Percentiles rank a stretch among this genome's conserved stretches.
Evolutionary conservation across 805 yeast species (phyloP).

Genomic region (Candida pseudofarinosa): DNA sequence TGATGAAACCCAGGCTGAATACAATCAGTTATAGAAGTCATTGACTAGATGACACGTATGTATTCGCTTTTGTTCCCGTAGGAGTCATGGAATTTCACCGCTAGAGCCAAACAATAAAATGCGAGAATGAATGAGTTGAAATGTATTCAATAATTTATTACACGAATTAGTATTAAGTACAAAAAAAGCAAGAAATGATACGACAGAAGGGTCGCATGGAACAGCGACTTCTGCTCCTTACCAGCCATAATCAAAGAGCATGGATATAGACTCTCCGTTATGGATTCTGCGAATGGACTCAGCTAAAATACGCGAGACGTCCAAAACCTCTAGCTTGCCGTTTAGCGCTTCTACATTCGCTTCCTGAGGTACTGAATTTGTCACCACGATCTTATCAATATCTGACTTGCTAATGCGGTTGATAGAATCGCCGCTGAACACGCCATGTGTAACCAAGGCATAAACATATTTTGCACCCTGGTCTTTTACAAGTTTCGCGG

Average conservation of each 20-base stretch:
- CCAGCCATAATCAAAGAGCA: slow-evolving; percentile 85
- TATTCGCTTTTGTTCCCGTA: too few species aligned
- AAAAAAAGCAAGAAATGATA: too few species aligned
- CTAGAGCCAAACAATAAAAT: too few species aligned
- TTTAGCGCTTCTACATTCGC: slow-evolving; percentile 44
- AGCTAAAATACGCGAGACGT: slow-evolving; percentile 82
- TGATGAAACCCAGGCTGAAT: too few species aligned
- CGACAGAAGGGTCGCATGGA: too few species aligned
- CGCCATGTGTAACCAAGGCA: slow-evolving; percentile 88
- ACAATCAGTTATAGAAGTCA: too few species aligned
- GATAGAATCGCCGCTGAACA: slow-evolving; percentile 89
- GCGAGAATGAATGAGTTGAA: too few species aligned
- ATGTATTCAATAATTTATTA: too few species aligned
- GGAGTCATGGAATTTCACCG: too few species aligned
- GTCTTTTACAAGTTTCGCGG: slow-evolving; percentile 86
- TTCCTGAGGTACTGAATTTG: slow-evolving; percentile 87
- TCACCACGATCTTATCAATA: slow-evolving; percentile 81
- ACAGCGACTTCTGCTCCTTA: slow-evolving; percentile 15
- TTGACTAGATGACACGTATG: too few species aligned
- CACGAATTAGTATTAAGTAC: too few species aligned
- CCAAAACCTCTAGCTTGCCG: slow-evolving; percentile 71
- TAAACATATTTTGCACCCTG: slow-evolving; percentile 87
- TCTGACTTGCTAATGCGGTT: slow-evolving; percentile 60
- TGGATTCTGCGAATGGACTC: slow-evolving; percentile 95
- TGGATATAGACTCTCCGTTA: slow-evolving; percentile 93